These are phyloP conservation scores for Auricularia cornea DNA, from an alignment of 768 basidiomycete species.

Conservation along the genomic window DNA sequence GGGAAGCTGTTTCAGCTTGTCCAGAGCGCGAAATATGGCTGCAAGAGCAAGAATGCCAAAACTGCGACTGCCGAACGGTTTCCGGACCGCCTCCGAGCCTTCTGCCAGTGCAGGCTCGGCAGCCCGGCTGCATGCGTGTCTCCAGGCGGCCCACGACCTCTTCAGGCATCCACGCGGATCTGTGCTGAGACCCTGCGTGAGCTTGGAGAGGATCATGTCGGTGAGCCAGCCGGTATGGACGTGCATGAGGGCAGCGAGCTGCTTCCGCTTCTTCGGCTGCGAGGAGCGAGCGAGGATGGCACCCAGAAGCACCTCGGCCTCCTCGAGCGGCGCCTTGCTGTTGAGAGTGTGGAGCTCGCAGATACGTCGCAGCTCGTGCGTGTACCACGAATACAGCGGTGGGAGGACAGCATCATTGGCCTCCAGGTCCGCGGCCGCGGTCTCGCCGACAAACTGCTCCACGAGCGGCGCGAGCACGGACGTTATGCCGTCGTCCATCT, in stretches of 20 bases:
- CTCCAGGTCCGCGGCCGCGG: background rate
- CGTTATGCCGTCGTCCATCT: background rate
- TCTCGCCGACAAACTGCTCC: background rate
- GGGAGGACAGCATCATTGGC: background rate
- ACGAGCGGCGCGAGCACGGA: background rate
- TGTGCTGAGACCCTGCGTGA: constrained; percentile 8
- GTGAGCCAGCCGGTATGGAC: constrained; percentile 47
- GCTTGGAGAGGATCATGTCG: constrained; percentile 36
- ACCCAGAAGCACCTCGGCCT: constrained; percentile 71
- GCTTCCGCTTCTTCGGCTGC: constrained; percentile 50
- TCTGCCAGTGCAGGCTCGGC: background rate
- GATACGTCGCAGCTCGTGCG: constrained; percentile 62
- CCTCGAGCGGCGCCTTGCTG: constrained; percentile 44
- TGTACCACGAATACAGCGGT: constrained; percentile 42
- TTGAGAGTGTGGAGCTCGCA: constrained; percentile 56
- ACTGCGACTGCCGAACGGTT: background rate
- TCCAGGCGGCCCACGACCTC: background rate
- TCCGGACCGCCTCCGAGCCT: background rate
- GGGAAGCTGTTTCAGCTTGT: background rate
- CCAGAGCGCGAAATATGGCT: background rate
- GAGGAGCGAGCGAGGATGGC: constrained; percentile 65
- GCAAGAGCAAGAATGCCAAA: background rate
- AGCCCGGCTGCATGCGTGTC: background rate
- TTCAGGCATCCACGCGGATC: background rate
- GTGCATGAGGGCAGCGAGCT: constrained; percentile 55